Percentiles rank a stretch among this genome's conserved stretches.
Evolutionary conservation across 106 monocot genomes (phyloP).

Genomic region (Phalaenopsis aphrodite): DNA sequence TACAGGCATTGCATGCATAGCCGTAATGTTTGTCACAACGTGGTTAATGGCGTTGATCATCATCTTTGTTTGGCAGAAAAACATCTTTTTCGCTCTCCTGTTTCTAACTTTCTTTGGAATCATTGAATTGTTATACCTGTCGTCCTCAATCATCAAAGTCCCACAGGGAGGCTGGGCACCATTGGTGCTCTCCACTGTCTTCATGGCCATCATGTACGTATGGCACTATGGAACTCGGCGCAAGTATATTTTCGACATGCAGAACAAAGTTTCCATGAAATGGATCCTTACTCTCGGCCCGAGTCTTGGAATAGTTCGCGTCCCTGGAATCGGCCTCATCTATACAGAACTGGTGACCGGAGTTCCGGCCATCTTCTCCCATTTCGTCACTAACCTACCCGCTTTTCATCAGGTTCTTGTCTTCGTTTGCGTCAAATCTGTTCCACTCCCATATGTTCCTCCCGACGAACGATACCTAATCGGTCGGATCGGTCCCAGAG

Average conservation of each 20-base stretch:
- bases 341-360: constrained; percentile 77
- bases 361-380: constrained; percentile 83
- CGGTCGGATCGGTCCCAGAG: constrained; percentile 59
- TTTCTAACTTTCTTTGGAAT: constrained; percentile 53
- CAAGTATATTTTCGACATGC: constrained; percentile 65
- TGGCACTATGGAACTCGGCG: constrained; percentile 81
- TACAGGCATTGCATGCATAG: constrained; percentile 74
- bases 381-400: constrained; percentile 81
- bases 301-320: constrained; percentile 82
- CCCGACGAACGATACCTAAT: constrained; percentile 61
- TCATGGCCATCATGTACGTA: constrained; percentile 63
- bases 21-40: constrained; percentile 80
- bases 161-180: constrained; percentile 78
- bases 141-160: constrained; percentile 54
- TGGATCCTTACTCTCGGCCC: constrained; percentile 77
- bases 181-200: constrained; percentile 38
- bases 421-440: constrained; percentile 74
- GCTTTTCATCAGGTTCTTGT: constrained; percentile 79
- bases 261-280: constrained; percentile 87
- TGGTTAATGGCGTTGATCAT: constrained; percentile 75
- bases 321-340: constrained; percentile 84
- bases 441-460: constrained; percentile 55
- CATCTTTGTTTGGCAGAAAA: constrained; percentile 65
- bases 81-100: constrained; percentile 18
- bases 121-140: constrained; percentile 46